A percentile compares a stretch with the other conserved stretches of the same genome.
Conservation (phyloP, 2,329 filamentous ascomycete species). For the Pseudocercospora ulei region DNA sequence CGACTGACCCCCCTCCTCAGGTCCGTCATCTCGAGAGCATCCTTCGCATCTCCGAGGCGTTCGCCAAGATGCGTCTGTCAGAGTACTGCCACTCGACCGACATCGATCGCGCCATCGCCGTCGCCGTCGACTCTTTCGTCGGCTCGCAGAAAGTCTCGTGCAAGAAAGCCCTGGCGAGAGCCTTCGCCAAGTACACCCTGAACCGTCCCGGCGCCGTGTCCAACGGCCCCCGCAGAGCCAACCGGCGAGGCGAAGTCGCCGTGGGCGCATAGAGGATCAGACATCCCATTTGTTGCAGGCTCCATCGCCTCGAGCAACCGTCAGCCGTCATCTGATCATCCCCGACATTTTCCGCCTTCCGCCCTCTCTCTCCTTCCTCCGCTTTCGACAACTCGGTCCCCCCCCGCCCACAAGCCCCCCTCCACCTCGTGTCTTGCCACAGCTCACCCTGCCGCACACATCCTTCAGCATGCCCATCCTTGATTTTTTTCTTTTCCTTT, state of each 20-base stretch:
- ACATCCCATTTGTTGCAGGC: too few relatives aligned
- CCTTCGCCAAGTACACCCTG: slow-evolving; percentile 82
- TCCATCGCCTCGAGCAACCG: too few relatives aligned
- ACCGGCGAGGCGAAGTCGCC: slow-evolving; percentile 17
- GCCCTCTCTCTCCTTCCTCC: too few relatives aligned
- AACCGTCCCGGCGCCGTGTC: slow-evolving; percentile 39
- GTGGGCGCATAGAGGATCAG: slow-evolving; percentile 21
- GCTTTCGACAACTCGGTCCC: too few relatives aligned
- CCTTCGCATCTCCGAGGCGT: slow-evolving; percentile 86
- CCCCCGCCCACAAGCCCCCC: too few relatives aligned
- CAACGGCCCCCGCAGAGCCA: slow-evolving; percentile 12
- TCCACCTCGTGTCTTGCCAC: too few relatives aligned
- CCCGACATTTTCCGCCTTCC: too few relatives aligned
- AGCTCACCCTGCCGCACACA: too few relatives aligned
- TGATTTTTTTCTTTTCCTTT: too few relatives aligned
- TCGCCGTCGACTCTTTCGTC: slow-evolving; percentile 92
- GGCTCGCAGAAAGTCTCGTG: slow-evolving; percentile 93
- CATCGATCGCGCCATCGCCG: slow-evolving; percentile 92
- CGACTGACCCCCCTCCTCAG: slow-evolving; percentile 40
- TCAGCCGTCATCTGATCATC: too few relatives aligned
- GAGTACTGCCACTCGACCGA: slow-evolving; percentile 86
- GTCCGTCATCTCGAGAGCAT: slow-evolving; percentile 96
- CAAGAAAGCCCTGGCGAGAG: slow-evolving; percentile 87
- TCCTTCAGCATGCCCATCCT: too few relatives aligned
- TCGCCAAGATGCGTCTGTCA: slow-evolving; percentile 95